Conservation (phyloP, 805 yeast species). For the Schwanniomyces polymorphus region DNA sequence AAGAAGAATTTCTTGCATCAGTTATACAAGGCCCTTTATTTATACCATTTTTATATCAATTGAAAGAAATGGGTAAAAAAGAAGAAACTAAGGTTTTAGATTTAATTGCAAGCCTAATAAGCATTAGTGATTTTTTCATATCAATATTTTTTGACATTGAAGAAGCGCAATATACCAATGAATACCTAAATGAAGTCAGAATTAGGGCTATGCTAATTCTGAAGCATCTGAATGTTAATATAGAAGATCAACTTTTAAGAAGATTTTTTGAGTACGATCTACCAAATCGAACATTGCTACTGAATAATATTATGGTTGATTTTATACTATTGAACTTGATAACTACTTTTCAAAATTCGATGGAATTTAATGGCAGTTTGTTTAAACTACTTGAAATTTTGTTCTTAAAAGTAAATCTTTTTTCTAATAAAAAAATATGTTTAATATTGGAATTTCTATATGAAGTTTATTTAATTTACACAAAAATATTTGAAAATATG, state of each 20-base stretch:
- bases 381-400: conserved; percentile 7
- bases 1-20: neutral
- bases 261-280: neutral
- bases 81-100: neutral
- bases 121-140: neutral
- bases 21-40: neutral
- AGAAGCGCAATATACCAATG: neutral
- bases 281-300: neutral
- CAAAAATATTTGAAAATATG: conserved; percentile 4
- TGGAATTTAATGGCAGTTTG: conserved; percentile 8
- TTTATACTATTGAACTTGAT: conserved; percentile 3
- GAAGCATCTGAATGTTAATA: neutral
- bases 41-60: neutral
- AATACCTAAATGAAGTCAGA: conserved; percentile 6
- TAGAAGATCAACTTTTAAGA: neutral
- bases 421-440: conserved; percentile 6
- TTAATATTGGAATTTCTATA: conserved; percentile 12
- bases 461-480: conserved; percentile 11
- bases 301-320: neutral
- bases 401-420: conserved; percentile 7
- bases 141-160: conserved; percentile 1
- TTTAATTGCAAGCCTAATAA: neutral
- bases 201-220: conserved; percentile 14
- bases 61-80: neutral
- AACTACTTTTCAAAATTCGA: conserved; percentile 15